Conservation (phyloP, 768 basidiomycete genomes). For the Trametes cubensis region DNA sequence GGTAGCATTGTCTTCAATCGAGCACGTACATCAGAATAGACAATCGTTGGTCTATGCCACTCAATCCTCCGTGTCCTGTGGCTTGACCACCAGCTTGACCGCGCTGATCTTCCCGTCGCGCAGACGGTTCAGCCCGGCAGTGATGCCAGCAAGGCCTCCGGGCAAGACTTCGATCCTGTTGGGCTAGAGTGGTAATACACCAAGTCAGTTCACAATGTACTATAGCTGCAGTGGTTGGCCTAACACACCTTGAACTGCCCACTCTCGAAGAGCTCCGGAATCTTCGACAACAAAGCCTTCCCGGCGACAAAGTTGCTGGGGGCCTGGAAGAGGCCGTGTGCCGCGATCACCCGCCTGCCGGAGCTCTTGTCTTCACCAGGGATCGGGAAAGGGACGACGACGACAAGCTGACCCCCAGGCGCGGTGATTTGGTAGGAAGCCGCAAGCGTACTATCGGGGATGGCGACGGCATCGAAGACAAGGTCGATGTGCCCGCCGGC, state of each 20-base stretch:
- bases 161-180: slow-evolving; percentile 46
- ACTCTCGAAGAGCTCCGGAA: slow-evolving; percentile 17
- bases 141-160: slow-evolving; percentile 43
- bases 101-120: slow-evolving; percentile 43
- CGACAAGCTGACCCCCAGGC: slow-evolving; percentile 23
- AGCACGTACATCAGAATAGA: neutral
- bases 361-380: neutral
- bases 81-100: slow-evolving; percentile 46
- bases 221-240: neutral
- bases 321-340: slow-evolving; percentile 9
- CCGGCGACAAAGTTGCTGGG: slow-evolving; percentile 6
- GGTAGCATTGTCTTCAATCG: too few relatives aligned
- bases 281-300: slow-evolving; percentile 9
- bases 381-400: slow-evolving; percentile 14
- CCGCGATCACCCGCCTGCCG: slow-evolving; percentile 6
- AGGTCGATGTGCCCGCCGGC: slow-evolving; percentile 22
- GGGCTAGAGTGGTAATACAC: slow-evolving; percentile 38
- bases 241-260: slow-evolving; percentile 23
- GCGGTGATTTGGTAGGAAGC: slow-evolving; percentile 23
- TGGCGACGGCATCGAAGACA: slow-evolving; percentile 26
- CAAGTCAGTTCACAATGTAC: neutral
- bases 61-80: slow-evolving; percentile 38
- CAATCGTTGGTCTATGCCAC: too few relatives aligned
- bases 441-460: slow-evolving; percentile 21
- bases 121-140: slow-evolving; percentile 40